Conservation (phyloP, 1,284 basidiomycete species). For the Apiotrichum laibachii region DNA sequence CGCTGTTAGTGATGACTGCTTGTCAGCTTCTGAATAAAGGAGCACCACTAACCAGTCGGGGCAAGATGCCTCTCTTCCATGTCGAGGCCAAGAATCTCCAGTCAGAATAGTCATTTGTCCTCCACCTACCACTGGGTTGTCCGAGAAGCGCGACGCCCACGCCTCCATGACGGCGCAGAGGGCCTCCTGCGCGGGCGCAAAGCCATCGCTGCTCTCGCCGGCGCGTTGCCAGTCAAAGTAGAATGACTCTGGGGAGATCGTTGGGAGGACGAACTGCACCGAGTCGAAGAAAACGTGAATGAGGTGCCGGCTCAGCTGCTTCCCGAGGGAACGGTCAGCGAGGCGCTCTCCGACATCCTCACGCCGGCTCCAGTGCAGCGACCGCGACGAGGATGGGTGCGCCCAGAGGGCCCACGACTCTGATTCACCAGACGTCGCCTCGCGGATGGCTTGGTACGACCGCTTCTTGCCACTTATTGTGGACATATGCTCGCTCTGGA, state of each 20-base stretch:
- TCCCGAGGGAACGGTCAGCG: conserved; percentile 35
- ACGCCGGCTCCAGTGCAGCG: conserved; percentile 26
- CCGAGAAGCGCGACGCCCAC: conserved; percentile 43
- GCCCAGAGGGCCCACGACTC: conserved; percentile 30
- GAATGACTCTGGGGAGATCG: conserved; percentile 39
- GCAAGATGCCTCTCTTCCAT: conserved; percentile 10
- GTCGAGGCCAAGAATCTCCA: conserved; percentile 27
- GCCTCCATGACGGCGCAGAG: conserved; percentile 43
- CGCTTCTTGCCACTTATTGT: not conserved
- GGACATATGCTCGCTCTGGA: not conserved
- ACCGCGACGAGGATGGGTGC: not conserved
- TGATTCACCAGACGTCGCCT: not conserved
- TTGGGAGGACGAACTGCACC: conserved; percentile 37
- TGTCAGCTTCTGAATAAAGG: conserved; percentile 3
- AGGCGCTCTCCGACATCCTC: conserved; percentile 31
- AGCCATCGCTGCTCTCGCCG: conserved; percentile 35
- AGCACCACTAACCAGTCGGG: not conserved
- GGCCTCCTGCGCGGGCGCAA: conserved; percentile 35
- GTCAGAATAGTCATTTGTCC: not conserved
- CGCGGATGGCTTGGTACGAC: not conserved
- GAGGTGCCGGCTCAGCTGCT: conserved; percentile 34
- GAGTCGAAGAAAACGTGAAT: conserved; percentile 37
- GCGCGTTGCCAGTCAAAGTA: conserved; percentile 38
- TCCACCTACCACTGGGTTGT: conserved; percentile 34
- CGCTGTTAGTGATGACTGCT: conserved; percentile 29